Evolutionary conservation across 805 yeast species (phyloP).

Genomic region (Priceomyces carsonii): DNA sequence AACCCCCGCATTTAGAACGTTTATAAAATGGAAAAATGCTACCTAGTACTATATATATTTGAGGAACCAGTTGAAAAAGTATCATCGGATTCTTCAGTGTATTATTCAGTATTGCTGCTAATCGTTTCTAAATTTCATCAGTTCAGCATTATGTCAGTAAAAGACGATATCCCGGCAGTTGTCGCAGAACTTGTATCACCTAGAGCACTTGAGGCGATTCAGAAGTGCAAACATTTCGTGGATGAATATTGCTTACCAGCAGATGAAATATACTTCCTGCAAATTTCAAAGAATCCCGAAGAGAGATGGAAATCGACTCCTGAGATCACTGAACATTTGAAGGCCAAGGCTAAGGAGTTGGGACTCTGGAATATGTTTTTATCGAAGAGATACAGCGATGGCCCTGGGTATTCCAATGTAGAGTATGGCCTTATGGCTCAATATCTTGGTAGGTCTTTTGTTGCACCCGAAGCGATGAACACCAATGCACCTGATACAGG

Average conservation of each 20-base stretch:
- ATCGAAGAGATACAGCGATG: slow-evolving; percentile 47
- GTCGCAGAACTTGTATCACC: slow-evolving; percentile 38
- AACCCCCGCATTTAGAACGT: too few relatives aligned
- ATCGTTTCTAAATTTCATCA: too few relatives aligned
- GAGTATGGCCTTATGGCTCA: slow-evolving; percentile 69
- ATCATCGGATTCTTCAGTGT: too few relatives aligned
- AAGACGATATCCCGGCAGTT: slow-evolving; percentile 42
- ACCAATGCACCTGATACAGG: slow-evolving; percentile 68
- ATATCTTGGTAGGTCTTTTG: slow-evolving; percentile 54
- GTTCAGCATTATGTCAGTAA: slow-evolving; percentile 7
- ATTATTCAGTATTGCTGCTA: too few relatives aligned
- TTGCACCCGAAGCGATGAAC: slow-evolving; percentile 62
- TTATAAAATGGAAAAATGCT: too few relatives aligned
- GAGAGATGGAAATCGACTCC: slow-evolving; percentile 52
- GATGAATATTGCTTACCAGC: slow-evolving; percentile 59
- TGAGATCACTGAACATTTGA: slow-evolving; percentile 49
- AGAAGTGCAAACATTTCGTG: slow-evolving; percentile 49
- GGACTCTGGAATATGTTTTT: slow-evolving; percentile 66
- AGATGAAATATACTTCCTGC: slow-evolving; percentile 44
- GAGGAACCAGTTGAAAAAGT: too few relatives aligned
- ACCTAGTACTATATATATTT: too few relatives aligned
- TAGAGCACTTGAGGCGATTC: slow-evolving; percentile 38
- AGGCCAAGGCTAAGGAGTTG: slow-evolving; percentile 49
- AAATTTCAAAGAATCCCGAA: slow-evolving; percentile 38
- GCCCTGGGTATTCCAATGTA: slow-evolving; percentile 60